Percentiles rank a stretch among this genome's conserved stretches.
Conservation (phyloP, 2,329 filamentous ascomycete species). For the Pseudogymnoascus sp. region DNA sequence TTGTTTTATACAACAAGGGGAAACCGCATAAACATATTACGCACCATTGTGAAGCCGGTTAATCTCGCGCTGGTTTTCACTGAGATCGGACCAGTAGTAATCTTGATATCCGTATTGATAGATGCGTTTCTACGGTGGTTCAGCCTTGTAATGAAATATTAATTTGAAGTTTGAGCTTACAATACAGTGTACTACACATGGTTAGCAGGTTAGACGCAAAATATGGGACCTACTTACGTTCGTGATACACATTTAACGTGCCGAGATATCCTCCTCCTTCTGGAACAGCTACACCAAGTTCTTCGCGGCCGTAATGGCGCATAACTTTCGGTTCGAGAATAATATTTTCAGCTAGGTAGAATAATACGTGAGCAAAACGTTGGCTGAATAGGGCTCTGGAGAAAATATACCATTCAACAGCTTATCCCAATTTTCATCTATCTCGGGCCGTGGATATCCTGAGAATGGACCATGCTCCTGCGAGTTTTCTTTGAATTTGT, state of each 20-base stretch:
- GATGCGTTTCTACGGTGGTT: neutral
- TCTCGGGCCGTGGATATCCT: neutral
- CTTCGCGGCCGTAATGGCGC: neutral
- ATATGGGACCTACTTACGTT: neutral
- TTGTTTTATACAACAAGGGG: neutral
- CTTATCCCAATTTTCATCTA: neutral
- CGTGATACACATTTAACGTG: neutral
- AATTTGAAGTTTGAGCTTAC: neutral
- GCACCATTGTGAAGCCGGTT: neutral
- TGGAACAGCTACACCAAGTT: neutral
- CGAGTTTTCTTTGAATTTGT: neutral
- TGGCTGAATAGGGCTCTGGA: neutral
- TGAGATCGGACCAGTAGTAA: neutral
- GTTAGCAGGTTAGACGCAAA: neutral
- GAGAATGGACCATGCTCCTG: neutral
- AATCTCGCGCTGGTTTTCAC: neutral
- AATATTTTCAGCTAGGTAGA: neutral
- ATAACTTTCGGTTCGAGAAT: neutral
- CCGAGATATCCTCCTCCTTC: neutral
- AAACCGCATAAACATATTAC: neutral
- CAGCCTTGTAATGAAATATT: neutral
- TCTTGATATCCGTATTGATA: neutral
- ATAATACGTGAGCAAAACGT: neutral
- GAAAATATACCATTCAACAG: neutral
- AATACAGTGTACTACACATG: neutral